Base-by-base conservation (phyloP, 2,329 filamentous ascomycete species). In the Endoconidiophora polonica region DNA sequence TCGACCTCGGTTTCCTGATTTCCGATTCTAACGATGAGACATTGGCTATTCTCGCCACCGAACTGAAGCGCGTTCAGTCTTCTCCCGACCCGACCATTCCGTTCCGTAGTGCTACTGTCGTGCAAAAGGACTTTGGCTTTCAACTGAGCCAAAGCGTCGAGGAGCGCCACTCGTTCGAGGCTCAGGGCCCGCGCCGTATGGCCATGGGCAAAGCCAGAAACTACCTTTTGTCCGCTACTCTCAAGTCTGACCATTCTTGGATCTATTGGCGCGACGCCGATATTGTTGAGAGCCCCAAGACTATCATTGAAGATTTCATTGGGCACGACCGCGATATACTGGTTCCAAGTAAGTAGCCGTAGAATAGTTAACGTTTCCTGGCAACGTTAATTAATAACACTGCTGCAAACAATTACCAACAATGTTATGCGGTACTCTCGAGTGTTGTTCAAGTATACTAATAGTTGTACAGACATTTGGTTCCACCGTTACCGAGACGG, bases 181-280 rank as follows among this genome's bases (percentile, higher is more conserved):
- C 86, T 2, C 91, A 98, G 62, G 91, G 81, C 1, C 88, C 90
- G 4, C 78, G 91, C 55, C 79, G 91, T 56, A 96, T 90, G 68
- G 79, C 82, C 36, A 88, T 98, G 76, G 91, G 83, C 43, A 79
- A 75, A 57, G 91, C 91, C 24, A 78, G 91, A 58, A 98, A 98
- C 64, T 98, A 94, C 64, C 72, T 98, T 18, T 76, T 98, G 2
- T 77, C 79, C 29, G 73, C 86, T 0, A 82, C 91, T 2, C 63
- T 98, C 59, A 94, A 93, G 68, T 79, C 87, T 0, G 87, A 96
- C 54, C 91, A 98, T 63, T 90, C 87, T 6, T 98, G 91, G 91
- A 88, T 96, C 6, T 96, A 95, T 65, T 98, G 91, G 91, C 79
- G 91, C 54, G 91, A 98, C 63, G 88, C 94, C 46, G 91, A 98